Evolutionary conservation across 106 monocot species (phyloP).

Genomic region (Dactylorhiza incarnata): DNA sequence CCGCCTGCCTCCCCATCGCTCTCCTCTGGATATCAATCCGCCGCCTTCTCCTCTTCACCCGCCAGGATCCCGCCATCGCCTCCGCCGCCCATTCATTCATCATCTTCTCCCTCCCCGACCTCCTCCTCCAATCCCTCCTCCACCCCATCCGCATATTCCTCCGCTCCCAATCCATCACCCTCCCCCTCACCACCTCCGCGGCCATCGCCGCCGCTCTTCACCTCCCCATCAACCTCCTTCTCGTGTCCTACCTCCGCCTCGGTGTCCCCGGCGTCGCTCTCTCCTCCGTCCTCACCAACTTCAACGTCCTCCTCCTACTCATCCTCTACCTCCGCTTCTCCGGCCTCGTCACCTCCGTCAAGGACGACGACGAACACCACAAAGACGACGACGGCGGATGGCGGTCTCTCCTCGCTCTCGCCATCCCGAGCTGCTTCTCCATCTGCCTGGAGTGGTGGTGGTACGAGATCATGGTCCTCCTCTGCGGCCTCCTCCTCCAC

Average conservation of each 20-base stretch:
- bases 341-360: conserved; percentile 31
- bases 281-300: conserved; percentile 44
- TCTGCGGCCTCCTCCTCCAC: conserved; percentile 54
- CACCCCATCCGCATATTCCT: conserved; percentile 75
- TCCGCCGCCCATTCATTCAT: conserved; percentile 49
- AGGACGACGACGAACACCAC: conserved; percentile 7
- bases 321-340: conserved; percentile 48
- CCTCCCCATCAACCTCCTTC: conserved; percentile 65
- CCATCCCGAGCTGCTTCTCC: conserved; percentile 79
- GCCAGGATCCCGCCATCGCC: conserved; percentile 46
- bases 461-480: conserved; percentile 94
- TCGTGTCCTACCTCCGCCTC: conserved; percentile 46
- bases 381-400: conserved; percentile 46
- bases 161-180: conserved; percentile 64
- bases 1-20: conserved; percentile 38
- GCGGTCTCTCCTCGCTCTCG: conserved; percentile 50
- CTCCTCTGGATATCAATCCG: conserved; percentile 43
- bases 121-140: conserved; percentile 58
- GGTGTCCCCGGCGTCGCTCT: conserved; percentile 69
- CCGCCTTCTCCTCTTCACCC: conserved; percentile 47
- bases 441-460: conserved; percentile 99
- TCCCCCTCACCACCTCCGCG: conserved; percentile 61
- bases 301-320: conserved; percentile 50
- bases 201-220: conserved; percentile 40
- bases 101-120: conserved; percentile 58